phyloP scores from a whole-genome alignment of 495 filamentous ascomycete genomes.

The Alectoria sarmentosa region DNA sequence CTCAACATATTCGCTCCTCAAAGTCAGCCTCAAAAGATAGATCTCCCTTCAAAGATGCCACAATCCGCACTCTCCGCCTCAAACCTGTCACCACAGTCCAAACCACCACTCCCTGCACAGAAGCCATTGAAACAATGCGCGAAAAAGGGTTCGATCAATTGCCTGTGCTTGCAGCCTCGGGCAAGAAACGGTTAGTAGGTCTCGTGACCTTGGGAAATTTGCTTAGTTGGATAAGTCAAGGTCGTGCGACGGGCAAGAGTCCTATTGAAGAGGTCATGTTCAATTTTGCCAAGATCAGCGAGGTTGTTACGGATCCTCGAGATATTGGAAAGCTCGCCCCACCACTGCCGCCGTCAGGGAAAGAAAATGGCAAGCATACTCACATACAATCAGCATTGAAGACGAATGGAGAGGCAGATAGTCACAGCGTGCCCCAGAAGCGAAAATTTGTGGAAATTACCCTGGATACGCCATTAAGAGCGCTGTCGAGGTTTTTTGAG shows the following conservation, averaged over 20 bases:
- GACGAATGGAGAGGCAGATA: conserved; percentile 27
- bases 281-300: conserved; percentile 75
- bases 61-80: conserved; percentile 70
- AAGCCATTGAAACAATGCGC: conserved; percentile 93
- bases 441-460: conserved; percentile 91
- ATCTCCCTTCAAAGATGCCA: conserved; percentile 63
- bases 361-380: background rate
- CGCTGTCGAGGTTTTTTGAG: conserved; percentile 86
- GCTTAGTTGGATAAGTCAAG: conserved; percentile 79
- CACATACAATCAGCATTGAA: conserved; percentile 5
- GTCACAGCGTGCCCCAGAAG: conserved; percentile 31
- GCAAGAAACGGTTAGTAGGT: conserved; percentile 67
- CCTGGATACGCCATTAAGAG: conserved; percentile 73
- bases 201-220: conserved; percentile 91
- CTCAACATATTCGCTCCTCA: conserved; percentile 14
- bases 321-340: conserved; percentile 38
- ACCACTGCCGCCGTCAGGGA: conserved; percentile 4
- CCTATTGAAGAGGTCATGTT: conserved; percentile 93
- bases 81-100: conserved; percentile 87
- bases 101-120: conserved; percentile 58
- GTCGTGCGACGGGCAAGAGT: conserved; percentile 62
- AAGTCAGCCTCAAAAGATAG: conserved; percentile 29
- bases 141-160: conserved; percentile 96
- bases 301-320: conserved; percentile 78
- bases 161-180: conserved; percentile 67